Evolutionary conservation across 2,329 filamentous ascomycete species (phyloP).

Genomic region (Scedosporium aurantiacum): DNA sequence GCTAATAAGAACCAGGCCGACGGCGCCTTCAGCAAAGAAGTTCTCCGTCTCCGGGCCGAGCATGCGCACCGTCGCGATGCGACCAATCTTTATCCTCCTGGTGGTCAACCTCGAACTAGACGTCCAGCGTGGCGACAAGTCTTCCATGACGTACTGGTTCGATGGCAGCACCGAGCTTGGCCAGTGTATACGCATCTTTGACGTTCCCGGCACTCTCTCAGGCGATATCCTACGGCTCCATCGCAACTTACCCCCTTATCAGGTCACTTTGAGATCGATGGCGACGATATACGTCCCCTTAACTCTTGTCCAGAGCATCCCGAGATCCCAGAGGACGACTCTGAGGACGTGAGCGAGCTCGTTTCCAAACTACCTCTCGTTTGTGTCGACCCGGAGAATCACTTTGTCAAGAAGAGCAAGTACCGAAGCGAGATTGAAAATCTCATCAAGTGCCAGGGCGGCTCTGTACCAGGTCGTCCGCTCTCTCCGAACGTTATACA

Average conservation of each 20-base stretch:
- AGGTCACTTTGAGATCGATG: not conserved
- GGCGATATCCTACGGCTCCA: constrained; percentile 14
- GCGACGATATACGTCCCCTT: not conserved
- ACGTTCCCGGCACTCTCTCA: constrained; percentile 14
- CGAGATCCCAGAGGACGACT: not conserved
- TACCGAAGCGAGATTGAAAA: constrained; percentile 18
- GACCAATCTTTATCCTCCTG: constrained; percentile 5
- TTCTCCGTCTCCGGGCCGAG: not conserved
- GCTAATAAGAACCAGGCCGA: not conserved
- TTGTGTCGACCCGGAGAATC: constrained; percentile 12
- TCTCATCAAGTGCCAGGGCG: constrained; percentile 15
- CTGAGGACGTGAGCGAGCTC: not conserved
- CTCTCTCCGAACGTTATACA: not conserved
- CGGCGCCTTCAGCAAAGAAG: not conserved
- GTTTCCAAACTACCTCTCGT: constrained; percentile 9
- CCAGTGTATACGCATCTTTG: constrained; percentile 12
- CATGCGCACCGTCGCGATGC: not conserved
- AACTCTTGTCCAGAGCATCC: not conserved
- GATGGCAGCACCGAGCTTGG: constrained; percentile 10
- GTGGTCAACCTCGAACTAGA: constrained; percentile 1
- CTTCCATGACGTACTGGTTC: constrained; percentile 8
- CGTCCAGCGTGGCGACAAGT: not conserved
- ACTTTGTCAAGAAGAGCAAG: constrained; percentile 17
- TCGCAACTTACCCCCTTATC: constrained; percentile 11
- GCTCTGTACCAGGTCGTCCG: not conserved